These are phyloP conservation scores for Blastobotrys parvus DNA, from an alignment of 805 yeast genomes.

Conservation along the genomic window DNA sequence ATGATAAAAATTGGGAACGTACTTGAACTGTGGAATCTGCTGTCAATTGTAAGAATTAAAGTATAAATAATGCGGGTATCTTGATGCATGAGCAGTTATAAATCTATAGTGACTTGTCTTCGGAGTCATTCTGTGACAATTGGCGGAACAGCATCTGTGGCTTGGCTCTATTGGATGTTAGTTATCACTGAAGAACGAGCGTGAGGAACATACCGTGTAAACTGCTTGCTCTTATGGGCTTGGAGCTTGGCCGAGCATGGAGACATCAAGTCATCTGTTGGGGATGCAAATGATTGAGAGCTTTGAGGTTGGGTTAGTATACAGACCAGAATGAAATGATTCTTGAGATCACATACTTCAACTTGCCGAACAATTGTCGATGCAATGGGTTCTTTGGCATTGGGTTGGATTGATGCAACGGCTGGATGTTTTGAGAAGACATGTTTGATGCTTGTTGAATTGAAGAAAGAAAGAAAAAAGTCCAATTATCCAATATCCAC, in stretches of 20 bases:
- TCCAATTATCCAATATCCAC: no score
- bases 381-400: conserved; percentile 1
- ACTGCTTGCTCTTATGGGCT: conserved; percentile 39
- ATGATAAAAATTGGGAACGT: background rate
- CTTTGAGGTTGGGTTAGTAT: conserved; percentile 1
- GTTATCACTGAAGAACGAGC: no score
- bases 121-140: background rate
- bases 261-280: conserved; percentile 50
- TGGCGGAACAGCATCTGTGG: conserved; percentile 8
- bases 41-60: no score
- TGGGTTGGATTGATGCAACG: conserved; percentile 9
- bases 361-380: background rate
- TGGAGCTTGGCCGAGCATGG: conserved; percentile 51
- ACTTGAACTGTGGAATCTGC: background rate
- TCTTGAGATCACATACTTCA: background rate
- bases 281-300: conserved; percentile 37
- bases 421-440: conserved; percentile 8
- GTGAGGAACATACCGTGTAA: no score
- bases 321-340: no score
- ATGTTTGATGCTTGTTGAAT: background rate
- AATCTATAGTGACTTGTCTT: background rate
- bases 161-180: no score
- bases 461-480: background rate
- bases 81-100: no score
- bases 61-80: no score